phyloP scores from a whole-genome alignment of 768 basidiomycete species.

The Galerina sulciceps region DNA sequence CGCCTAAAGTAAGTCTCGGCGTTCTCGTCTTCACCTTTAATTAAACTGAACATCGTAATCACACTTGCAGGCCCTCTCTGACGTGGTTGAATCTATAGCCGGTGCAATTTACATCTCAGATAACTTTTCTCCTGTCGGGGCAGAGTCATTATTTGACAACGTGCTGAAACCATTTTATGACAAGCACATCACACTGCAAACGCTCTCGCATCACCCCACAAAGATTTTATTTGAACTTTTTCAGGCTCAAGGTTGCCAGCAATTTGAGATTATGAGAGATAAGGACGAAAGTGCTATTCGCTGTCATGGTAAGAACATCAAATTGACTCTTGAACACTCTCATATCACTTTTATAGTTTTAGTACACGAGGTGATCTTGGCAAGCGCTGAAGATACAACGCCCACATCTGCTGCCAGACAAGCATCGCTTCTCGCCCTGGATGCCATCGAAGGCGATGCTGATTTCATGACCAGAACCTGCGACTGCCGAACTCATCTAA shows the following conservation, averaged over 20 bases:
- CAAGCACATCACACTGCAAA: slow-evolving; percentile 72
- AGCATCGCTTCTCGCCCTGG: slow-evolving; percentile 68
- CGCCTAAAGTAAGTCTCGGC: slow-evolving; percentile 66
- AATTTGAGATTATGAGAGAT: slow-evolving; percentile 64
- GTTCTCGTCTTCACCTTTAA: not conserved
- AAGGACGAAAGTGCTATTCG: slow-evolving; percentile 38
- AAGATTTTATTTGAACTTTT: slow-evolving; percentile 75
- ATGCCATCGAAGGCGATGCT: slow-evolving; percentile 68
- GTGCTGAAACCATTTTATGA: slow-evolving; percentile 81
- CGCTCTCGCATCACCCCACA: slow-evolving; percentile 77
- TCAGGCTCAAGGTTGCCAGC: slow-evolving; percentile 72
- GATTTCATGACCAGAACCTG: slow-evolving; percentile 67
- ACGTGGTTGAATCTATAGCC: slow-evolving; percentile 79
- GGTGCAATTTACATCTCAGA: slow-evolving; percentile 84
- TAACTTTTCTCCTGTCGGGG: slow-evolving; percentile 63
- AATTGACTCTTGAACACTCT: not conserved
- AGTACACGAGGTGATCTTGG: slow-evolving; percentile 67
- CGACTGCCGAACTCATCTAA: slow-evolving; percentile 58
- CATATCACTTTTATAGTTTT: slow-evolving; percentile 48
- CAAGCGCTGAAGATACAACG: slow-evolving; percentile 57
- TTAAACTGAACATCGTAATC: not conserved
- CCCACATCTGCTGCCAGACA: slow-evolving; percentile 58
- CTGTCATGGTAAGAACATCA: slow-evolving; percentile 53
- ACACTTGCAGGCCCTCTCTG: slow-evolving; percentile 66
- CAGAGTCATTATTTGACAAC: slow-evolving; percentile 66